A percentile compares a stretch with the other conserved stretches of the same genome.
Conservation (phyloP, 2,329 filamentous ascomycete genomes). For the Arthrocladium fulminans region DNA sequence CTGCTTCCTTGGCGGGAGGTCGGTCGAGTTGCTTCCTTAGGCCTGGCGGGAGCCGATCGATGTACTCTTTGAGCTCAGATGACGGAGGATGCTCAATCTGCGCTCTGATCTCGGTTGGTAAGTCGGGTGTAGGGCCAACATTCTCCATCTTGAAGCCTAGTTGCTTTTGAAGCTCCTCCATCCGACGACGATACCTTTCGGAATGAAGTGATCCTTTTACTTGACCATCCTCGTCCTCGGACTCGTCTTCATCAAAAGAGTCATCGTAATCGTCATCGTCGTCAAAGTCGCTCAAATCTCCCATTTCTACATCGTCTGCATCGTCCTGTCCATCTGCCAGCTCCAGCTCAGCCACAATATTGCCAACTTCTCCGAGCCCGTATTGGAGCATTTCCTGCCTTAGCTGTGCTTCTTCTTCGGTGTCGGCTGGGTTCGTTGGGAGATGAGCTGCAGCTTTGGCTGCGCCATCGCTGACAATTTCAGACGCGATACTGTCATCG, state of each 20-base stretch:
- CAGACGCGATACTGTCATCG: neutral
- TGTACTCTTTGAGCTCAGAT: slow-evolving; percentile 9
- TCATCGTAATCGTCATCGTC: slow-evolving; percentile 40
- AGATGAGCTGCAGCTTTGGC: neutral
- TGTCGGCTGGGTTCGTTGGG: slow-evolving; percentile 47
- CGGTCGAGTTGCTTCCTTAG: slow-evolving; percentile 27
- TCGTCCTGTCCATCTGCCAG: slow-evolving; percentile 54
- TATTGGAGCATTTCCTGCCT: slow-evolving; percentile 88
- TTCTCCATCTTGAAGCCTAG: slow-evolving; percentile 52
- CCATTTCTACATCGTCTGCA: slow-evolving; percentile 16
- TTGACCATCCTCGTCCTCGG: slow-evolving; percentile 67
- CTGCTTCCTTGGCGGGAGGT: slow-evolving; percentile 22
- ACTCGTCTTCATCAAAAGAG: slow-evolving; percentile 39
- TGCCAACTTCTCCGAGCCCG: slow-evolving; percentile 75
- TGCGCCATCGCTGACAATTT: neutral
- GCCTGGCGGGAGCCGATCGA: slow-evolving; percentile 27
- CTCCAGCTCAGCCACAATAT: slow-evolving; percentile 85
- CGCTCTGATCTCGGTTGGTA: slow-evolving; percentile 7
- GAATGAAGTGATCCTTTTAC: slow-evolving; percentile 58
- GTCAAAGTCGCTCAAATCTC: neutral
- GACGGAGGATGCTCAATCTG: neutral
- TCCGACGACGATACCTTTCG: slow-evolving; percentile 67
- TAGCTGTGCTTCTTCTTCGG: slow-evolving; percentile 67
- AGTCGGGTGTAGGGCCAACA: slow-evolving; percentile 40
- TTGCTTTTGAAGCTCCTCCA: slow-evolving; percentile 75